Evolutionary conservation across 2,329 filamentous ascomycete species (phyloP).

Genomic region (Chaetomium strumarium): DNA sequence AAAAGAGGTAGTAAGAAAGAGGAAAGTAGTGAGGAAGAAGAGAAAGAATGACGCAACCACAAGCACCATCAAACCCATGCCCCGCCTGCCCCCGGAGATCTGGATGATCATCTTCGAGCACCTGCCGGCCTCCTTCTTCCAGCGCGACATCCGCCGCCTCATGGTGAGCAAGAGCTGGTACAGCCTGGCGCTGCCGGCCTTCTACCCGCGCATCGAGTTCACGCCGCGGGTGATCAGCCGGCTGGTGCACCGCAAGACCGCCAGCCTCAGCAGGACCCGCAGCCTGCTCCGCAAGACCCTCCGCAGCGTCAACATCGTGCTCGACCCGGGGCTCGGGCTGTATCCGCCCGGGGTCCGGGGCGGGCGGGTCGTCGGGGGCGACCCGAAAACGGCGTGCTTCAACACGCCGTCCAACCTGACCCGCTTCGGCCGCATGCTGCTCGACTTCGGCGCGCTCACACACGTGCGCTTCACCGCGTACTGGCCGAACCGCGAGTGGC

Average conservation of each 20-base stretch:
- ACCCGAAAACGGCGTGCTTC: slow-evolving; percentile 5
- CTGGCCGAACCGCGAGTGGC: slow-evolving; percentile 13
- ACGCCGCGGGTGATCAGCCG: slow-evolving; percentile 20
- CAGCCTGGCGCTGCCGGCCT: slow-evolving; percentile 13
- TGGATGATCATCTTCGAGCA: slow-evolving; percentile 19
- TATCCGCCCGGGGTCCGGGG: background rate
- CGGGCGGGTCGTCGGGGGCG: background rate
- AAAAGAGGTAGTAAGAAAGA: background rate
- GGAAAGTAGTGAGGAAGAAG: background rate
- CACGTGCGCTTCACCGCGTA: slow-evolving; percentile 14
- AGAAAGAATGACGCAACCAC: background rate
- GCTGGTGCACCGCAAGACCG: slow-evolving; percentile 16
- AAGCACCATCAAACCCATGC: background rate
- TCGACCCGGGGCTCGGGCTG: slow-evolving; percentile 3
- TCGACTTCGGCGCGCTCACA: slow-evolving; percentile 13
- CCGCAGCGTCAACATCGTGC: slow-evolving; percentile 16
- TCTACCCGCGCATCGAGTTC: slow-evolving; percentile 18
- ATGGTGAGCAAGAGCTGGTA: slow-evolving; percentile 20
- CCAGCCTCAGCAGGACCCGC: slow-evolving; percentile 6
- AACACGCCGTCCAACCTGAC: slow-evolving; percentile 17
- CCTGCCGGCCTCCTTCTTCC: slow-evolving; percentile 20
- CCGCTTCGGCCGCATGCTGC: slow-evolving; percentile 11
- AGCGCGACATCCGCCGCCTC: slow-evolving; percentile 18
- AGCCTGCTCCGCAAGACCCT: slow-evolving; percentile 13
- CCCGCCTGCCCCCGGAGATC: slow-evolving; percentile 19